phyloP scores from a whole-genome alignment of 805 yeast species.

The Hemisphaericaspora nanyangensis region DNA sequence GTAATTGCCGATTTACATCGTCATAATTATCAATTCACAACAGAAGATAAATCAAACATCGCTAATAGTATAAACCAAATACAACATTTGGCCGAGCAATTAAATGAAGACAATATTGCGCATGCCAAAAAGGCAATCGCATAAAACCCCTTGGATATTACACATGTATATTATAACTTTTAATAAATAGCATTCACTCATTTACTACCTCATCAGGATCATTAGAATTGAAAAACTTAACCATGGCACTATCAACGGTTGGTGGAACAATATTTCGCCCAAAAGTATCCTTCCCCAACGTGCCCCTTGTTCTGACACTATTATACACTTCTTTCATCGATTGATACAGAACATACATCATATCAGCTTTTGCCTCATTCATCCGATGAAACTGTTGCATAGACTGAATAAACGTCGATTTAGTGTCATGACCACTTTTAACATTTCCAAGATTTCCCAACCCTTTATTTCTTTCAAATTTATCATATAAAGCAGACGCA shows the following conservation, averaged over 20 bases:
- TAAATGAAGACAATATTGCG: slow-evolving; percentile 53
- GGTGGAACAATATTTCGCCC: slow-evolving; percentile 49
- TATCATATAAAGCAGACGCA: slow-evolving; percentile 51
- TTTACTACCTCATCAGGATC: slow-evolving; percentile 46
- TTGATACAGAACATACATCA: slow-evolving; percentile 38
- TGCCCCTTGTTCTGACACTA: slow-evolving; percentile 22
- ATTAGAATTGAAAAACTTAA: slow-evolving; percentile 43
- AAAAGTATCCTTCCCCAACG: slow-evolving; percentile 37
- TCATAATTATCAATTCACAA: slow-evolving; percentile 41
- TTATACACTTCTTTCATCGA: slow-evolving; percentile 31
- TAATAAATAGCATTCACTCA: no score
- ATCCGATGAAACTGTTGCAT: slow-evolving; percentile 55
- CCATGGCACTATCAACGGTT: slow-evolving; percentile 46
- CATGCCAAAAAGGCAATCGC: slow-evolving; percentile 42
- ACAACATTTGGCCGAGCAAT: slow-evolving; percentile 42
- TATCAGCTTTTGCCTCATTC: slow-evolving; percentile 49
- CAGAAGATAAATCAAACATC: slow-evolving; percentile 38
- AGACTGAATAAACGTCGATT: slow-evolving; percentile 46
- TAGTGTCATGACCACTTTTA: slow-evolving; percentile 48
- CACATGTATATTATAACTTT: no score
- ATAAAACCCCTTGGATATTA: neutral
- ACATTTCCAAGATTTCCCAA: slow-evolving; percentile 54
- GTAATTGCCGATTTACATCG: slow-evolving; percentile 45
- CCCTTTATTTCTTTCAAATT: slow-evolving; percentile 48
- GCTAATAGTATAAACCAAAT: slow-evolving; percentile 32